Conservation (phyloP, 495 filamentous ascomycete species). For the Aspergillus taichungensis region DNA sequence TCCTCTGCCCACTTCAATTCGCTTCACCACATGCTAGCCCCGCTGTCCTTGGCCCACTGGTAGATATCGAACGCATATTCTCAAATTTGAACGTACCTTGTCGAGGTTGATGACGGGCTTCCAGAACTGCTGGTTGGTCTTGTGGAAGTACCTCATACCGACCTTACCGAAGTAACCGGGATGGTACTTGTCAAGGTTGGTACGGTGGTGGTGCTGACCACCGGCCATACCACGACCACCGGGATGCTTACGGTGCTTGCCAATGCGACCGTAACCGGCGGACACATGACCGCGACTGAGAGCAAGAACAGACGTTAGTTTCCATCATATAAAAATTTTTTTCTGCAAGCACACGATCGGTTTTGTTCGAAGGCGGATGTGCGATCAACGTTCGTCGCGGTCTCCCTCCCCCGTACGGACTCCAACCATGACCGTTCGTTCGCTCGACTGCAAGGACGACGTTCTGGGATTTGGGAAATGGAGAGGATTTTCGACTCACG, state of each 20-base stretch:
- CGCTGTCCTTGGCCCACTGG: not conserved
- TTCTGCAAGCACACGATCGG: constrained; percentile 4
- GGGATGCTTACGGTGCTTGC: constrained; percentile 89
- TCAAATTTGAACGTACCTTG: constrained; percentile 51
- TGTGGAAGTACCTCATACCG: constrained; percentile 94
- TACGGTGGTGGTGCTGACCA: constrained; percentile 90
- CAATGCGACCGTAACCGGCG: constrained; percentile 85
- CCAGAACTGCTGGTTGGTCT: constrained; percentile 83
- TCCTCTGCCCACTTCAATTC: not conserved
- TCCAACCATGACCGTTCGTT: constrained; percentile 9
- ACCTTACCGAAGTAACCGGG: constrained; percentile 98
- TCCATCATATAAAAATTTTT: constrained; percentile 6
- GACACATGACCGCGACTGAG: constrained; percentile 85
- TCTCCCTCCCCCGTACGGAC: constrained; percentile 3
- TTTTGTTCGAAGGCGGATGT: constrained; percentile 6
- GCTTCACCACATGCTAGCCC: not conserved
- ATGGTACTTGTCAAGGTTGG: constrained; percentile 92
- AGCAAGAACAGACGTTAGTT: constrained; percentile 18
- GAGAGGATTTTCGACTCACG: constrained; percentile 46
- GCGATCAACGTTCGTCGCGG: constrained; percentile 14
- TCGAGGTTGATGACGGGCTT: constrained; percentile 86
- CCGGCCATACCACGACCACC: constrained; percentile 94
- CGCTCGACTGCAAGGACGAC: constrained; percentile 2
- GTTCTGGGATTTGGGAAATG: constrained; percentile 5
- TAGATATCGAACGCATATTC: not conserved